Evolutionary conservation across 2,329 filamentous ascomycete species (phyloP), one percentile per base, ranked within the genome.

Genomic region (Gremmenia infestans): DNA sequence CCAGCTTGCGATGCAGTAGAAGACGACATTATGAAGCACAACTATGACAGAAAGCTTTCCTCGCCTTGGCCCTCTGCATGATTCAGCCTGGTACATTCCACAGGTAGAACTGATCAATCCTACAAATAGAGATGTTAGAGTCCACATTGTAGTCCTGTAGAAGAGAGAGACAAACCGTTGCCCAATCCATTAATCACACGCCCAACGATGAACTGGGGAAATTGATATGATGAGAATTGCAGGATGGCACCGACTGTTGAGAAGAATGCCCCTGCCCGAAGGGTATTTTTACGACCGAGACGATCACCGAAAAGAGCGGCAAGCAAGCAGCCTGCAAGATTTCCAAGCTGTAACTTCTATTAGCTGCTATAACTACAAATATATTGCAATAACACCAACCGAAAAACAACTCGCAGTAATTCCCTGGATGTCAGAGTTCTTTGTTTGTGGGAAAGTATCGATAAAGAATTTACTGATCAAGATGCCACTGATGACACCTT

Each of bases 401-500:
- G 74, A 70, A 54, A 77, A 77, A 54, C 72, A 75, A 53, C 73
- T 75, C 1, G 74, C 74, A 1, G 72, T 73, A 48, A 76, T 75
- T 6, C 75, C 75, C 0, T 73, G 76, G 35, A 76, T 71, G 52
- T 71, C 72, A 8, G 73, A 67, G 32, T 75, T 56, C 2, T 51
- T 57, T 17, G 58, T 60, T 39, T 60, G 65, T 0, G 80, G 81
- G 60, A 83, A 83, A 9, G 72, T 70, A 1, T 70, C 62, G 2
- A 82, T 72, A 61, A 87, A 88, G 11, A 78, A 77, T 23, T 77
- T 72, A 60, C 91, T 77, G 4, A 87, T 89, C 54, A 91, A 73
- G 60, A 91, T 82, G 55, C 83, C 84, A 48, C 83, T 86, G 79
- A 87, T 89, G 14, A 89, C 86, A 68, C 86, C 83, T 71, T 88